phyloP scores from a whole-genome alignment of 2,329 filamentous ascomycete species.

The Teratosphaeria epicoccoides region DNA sequence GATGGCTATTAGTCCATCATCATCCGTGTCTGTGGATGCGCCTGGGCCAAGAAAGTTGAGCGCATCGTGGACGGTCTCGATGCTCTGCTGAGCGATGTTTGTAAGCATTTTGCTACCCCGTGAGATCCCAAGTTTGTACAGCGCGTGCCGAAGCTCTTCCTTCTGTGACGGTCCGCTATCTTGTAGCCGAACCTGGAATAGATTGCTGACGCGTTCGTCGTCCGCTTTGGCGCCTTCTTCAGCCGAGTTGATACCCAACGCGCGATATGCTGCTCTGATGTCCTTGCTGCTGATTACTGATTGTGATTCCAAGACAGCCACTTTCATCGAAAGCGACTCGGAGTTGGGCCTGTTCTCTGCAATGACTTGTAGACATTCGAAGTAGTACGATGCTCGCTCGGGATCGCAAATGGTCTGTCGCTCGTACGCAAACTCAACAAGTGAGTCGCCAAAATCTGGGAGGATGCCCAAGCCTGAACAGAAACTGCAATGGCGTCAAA shows the following conservation, averaged over 20 bases:
- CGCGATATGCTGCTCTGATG: constrained; percentile 47
- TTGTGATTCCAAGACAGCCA: constrained; percentile 47
- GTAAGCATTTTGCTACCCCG: constrained; percentile 49
- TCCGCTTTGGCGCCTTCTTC: constrained; percentile 29
- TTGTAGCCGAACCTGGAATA: constrained; percentile 48
- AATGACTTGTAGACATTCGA: constrained; percentile 54
- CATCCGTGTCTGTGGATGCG: constrained; percentile 32
- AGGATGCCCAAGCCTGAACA: constrained; percentile 51
- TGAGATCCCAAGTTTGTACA: constrained; percentile 50
- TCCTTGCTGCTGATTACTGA: constrained; percentile 49
- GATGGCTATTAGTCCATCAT: constrained; percentile 49
- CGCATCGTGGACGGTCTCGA: constrained; percentile 55
- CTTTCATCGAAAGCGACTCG: constrained; percentile 47
- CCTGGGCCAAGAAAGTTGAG: constrained; percentile 49
- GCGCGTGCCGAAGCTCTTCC: constrained; percentile 44
- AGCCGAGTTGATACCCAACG: constrained; percentile 40
- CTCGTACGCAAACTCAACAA: constrained; percentile 54
- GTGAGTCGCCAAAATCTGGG: constrained; percentile 50
- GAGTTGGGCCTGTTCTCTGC: constrained; percentile 44
- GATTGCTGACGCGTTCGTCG: constrained; percentile 52
- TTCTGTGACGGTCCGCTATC: constrained; percentile 45
- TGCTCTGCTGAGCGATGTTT: constrained; percentile 45
- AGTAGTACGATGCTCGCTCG: constrained; percentile 47
- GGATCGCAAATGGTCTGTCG: constrained; percentile 49
- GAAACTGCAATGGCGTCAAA: constrained; percentile 20